Base-by-base conservation (phyloP, 2,329 filamentous ascomycete species). In the Arthrobotrys musiformis region DNA sequence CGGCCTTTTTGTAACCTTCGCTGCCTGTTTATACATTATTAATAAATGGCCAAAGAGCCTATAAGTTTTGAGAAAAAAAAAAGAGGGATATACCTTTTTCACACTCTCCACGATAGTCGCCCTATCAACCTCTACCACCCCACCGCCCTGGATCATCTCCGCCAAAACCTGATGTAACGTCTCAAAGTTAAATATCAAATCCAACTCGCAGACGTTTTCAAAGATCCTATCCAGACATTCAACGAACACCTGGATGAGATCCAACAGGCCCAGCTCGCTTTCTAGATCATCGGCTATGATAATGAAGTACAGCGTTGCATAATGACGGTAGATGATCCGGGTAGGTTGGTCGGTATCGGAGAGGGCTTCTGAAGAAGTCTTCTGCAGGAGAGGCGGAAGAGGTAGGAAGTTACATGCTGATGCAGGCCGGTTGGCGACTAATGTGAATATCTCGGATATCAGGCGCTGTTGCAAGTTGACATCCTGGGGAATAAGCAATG, bases 141-240 rank as follows among this genome's bases (percentile, higher is more conserved):
- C 93, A 0, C 94, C 94, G 13, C 94, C 94, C 15, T 97, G 92
- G 70, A 98, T 92, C 93, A 98, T 97, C 86, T 98, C 94, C 72
- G 90, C 90, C 8, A 98, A 86, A 15, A 93, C 90, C 7, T 94
- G 92, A 86, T 99, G 95, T 81, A 99, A 87, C 15, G 93, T 96
- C 87, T 99, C 95, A 81, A 97, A 99, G 83, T 98, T 98, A 86
- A 99, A 99, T 83, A 99, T 99, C 80, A 99, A 88, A 84, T 99
- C 94, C 69, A 99, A 87, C 86, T 99, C 95, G 87, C 95, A 99
- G 8, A 99, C 95, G 83, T 99, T 97, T 85, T 98, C 95, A 83
- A 99, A 99, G 44, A 99, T 87, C 79, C 93, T 90, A 84, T 99
- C 95, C 37, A 99, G 88, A 0, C 94, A 91, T 84, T 99, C 95